Conservation (phyloP, 352 stramenopile genomes). For the Globisporangium okanoganense region DNA sequence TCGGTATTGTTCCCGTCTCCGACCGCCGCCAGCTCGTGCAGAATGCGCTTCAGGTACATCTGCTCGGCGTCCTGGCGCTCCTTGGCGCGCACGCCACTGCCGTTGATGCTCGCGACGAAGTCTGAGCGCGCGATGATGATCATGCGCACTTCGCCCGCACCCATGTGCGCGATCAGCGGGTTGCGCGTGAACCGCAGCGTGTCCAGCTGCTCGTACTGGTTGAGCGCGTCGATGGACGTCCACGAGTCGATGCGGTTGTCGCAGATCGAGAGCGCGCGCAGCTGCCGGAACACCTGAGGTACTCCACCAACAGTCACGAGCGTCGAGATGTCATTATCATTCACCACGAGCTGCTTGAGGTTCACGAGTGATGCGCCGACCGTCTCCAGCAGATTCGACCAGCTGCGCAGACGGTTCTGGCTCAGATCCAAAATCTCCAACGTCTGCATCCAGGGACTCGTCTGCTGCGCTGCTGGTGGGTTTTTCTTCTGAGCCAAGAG, state of each 20-base stretch:
- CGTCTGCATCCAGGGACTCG: slow-evolving; percentile 21
- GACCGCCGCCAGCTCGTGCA: slow-evolving; percentile 58
- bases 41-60: slow-evolving; percentile 78
- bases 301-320: slow-evolving; percentile 18
- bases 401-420: slow-evolving; percentile 51
- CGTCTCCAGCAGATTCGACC: slow-evolving; percentile 34
- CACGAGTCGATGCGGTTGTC: slow-evolving; percentile 69
- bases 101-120: slow-evolving; percentile 56
- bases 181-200: slow-evolving; percentile 69
- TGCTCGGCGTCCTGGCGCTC: slow-evolving; percentile 76
- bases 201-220: slow-evolving; percentile 48
- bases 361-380: slow-evolving; percentile 32
- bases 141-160: slow-evolving; percentile 58
- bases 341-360: slow-evolving; percentile 64
- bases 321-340: slow-evolving; percentile 51
- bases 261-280: slow-evolving; percentile 54
- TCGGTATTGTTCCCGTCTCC: slow-evolving; percentile 14
- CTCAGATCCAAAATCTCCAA: slow-evolving; percentile 63
- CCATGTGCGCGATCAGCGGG: slow-evolving; percentile 60
- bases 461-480: background rate
- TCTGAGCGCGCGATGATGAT: slow-evolving; percentile 62
- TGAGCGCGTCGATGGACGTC: slow-evolving; percentile 73
- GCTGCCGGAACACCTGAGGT: slow-evolving; percentile 32
- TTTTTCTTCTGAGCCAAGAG: slow-evolving; percentile 4
- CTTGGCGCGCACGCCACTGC: slow-evolving; percentile 47